Percentiles rank a stretch among this genome's conserved stretches.
Evolutionary conservation across 768 basidiomycete species (phyloP).

Genomic region (Dacryopinax primogenitus): DNA sequence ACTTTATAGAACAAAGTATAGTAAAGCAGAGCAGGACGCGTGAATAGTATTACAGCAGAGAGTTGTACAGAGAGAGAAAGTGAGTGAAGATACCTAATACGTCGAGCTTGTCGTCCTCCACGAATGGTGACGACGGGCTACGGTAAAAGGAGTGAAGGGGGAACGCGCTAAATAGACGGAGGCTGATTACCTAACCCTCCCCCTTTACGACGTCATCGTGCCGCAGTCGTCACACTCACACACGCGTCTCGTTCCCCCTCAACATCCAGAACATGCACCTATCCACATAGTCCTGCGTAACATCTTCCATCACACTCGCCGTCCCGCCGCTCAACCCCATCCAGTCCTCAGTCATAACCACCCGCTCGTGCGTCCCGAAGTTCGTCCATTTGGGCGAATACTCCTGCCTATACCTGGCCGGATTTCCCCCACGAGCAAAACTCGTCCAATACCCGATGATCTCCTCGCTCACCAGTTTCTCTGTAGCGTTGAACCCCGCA

Average conservation of each 20-base stretch:
- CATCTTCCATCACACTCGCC: not conserved
- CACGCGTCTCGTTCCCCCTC: not conserved
- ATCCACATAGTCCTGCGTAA: not conserved
- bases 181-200: too few species aligned
- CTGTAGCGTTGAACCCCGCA: slow-evolving; percentile 25
- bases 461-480: slow-evolving; percentile 29
- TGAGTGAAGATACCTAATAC: too few species aligned
- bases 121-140: too few species aligned
- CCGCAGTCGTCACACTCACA: too few species aligned
- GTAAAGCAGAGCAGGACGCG: too few species aligned
- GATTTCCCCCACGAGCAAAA: slow-evolving; percentile 24
- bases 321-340: slow-evolving; percentile 3
- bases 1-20: too few species aligned
- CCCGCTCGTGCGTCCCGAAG: not conserved
- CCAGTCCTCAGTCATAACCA: slow-evolving; percentile 11
- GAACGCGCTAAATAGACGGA: too few species aligned
- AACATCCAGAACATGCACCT: slow-evolving; percentile 1
- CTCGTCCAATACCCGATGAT: slow-evolving; percentile 38
- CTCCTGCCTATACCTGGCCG: slow-evolving; percentile 15
- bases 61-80: too few species aligned
- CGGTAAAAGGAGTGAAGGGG: too few species aligned
- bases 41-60: too few species aligned
- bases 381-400: slow-evolving; percentile 17
- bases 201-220: too few species aligned
- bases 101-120: too few species aligned